These are phyloP conservation scores for Aspergillus hortae DNA, from an alignment of 2,329 filamentous ascomycete species.

Conservation along the genomic window DNA sequence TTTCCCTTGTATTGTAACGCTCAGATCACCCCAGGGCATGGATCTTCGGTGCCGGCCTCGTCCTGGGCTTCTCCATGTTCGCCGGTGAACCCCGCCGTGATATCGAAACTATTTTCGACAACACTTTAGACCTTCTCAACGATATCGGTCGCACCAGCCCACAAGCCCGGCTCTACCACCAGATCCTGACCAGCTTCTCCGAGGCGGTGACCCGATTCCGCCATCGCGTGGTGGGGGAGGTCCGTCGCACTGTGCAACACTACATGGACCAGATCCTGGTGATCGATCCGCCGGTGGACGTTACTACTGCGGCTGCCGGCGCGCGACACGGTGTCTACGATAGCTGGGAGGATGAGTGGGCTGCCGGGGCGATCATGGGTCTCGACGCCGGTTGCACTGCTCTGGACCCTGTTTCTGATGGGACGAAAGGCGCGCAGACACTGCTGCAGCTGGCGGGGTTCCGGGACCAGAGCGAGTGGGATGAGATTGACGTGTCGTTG, in stretches of 20 bases:
- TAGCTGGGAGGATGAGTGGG: background rate
- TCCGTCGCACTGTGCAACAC: background rate
- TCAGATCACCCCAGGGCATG: conserved; percentile 1
- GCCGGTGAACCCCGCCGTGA: conserved; percentile 2
- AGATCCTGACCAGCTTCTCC: conserved; percentile 1
- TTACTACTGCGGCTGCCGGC: background rate
- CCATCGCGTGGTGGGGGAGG: background rate
- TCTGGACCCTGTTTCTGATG: background rate
- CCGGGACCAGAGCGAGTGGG: background rate
- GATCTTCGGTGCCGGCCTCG: conserved; percentile 6
- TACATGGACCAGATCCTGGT: background rate
- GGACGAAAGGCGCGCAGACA: background rate
- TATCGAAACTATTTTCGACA: conserved; percentile 2
- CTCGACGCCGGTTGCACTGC: background rate
- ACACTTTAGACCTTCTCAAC: background rate
- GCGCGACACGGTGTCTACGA: background rate
- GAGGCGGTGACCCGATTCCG: conserved; percentile 1
- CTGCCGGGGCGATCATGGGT: background rate
- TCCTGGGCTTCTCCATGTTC: conserved; percentile 6
- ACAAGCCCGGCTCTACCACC: conserved; percentile 5
- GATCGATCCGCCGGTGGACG: background rate
- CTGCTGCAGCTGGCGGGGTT: background rate
- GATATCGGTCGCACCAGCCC: conserved; percentile 6
- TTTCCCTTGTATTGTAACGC: background rate
- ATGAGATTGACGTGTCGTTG: background rate